Base-by-base conservation (phyloP, 140 eudicot genomes). In the Cichorium intybus region DNA sequence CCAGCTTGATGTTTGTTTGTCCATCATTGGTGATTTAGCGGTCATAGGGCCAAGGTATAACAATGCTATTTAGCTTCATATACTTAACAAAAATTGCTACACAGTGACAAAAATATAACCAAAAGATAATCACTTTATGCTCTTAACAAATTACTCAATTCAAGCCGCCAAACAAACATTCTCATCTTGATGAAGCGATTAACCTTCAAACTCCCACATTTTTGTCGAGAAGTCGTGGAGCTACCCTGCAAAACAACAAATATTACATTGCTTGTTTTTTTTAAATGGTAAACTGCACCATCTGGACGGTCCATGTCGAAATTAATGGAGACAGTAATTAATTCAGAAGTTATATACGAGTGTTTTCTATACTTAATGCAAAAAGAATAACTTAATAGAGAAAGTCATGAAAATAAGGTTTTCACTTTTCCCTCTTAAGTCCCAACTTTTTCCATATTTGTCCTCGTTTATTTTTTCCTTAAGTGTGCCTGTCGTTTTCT, bases 101-200 rank as follows among this genome's bases (percentile, higher is more conserved):
- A 56, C 8, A 8, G n/a, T 2, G 53, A 46, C 70, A 71, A 61
- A 71, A 5, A 34, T 47, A 50, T 6, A 28, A 53, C 59, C 46
- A 43, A 49, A 67, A 57, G 68, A 75, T 51, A 39, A 60, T 37
- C 64, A 21, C 60, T 49, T 58, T 57, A 12, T 10, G 48, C 69
- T 57, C 64, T 66, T 63, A 59, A 75, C 24, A 60, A 52, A 41
- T 51, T 51, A 52, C n/a, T 43, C 48, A 68, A 56, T 41, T 68
- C 54, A 54, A 60, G 80, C 80, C 80, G 80, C 60, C 60, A 60
- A 63, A 68, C 60, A 9, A 60, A 68, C 47, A 60, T 33, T 67
- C 50, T 68, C 64, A 28, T 53, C 69, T 50, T 75, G 27, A 63
- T 29, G 71, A 63, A 37, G 34, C 11, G 12, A 43, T 56, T 60